Percentiles rank a stretch among this genome's conserved stretches.
These are phyloP conservation scores for Moelleriella libera DNA, from an alignment of 2,329 filamentous ascomycete species.

Conservation along the genomic window DNA sequence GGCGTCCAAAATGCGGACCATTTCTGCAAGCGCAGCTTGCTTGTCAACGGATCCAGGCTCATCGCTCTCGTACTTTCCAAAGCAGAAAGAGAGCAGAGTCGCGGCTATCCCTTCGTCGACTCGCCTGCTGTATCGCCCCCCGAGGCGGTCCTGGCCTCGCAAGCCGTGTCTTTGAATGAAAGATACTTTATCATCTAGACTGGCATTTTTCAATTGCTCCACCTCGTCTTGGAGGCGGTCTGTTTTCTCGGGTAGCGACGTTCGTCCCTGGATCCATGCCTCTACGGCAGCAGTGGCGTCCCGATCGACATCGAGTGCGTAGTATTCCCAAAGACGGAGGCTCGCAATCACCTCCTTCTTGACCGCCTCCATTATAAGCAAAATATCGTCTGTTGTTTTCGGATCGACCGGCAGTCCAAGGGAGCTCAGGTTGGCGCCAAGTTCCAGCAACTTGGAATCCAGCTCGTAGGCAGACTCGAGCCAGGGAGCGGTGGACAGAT, in stretches of 20 bases:
- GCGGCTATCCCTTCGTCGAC: conserved; percentile 59
- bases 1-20: conserved; percentile 58
- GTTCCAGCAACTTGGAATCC: conserved; percentile 51
- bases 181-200: conserved; percentile 36
- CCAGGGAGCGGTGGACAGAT: conserved; percentile 76
- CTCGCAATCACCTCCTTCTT: conserved; percentile 67
- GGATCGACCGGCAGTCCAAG: conserved; percentile 66
- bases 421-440: conserved; percentile 59
- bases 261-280: conserved; percentile 53
- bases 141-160: conserved; percentile 56
- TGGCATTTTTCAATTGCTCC: conserved; percentile 30
- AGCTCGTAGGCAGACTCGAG: conserved; percentile 49
- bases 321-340: conserved; percentile 86
- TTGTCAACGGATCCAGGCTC: conserved; percentile 28
- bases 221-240: conserved; percentile 19
- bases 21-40: conserved; percentile 35
- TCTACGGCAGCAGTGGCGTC: conserved; percentile 55
- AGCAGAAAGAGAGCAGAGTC: conserved; percentile 25
- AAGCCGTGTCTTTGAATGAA: conserved; percentile 59
- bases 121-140: conserved; percentile 61
- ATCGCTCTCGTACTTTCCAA: conserved; percentile 49
- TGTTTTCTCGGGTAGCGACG: conserved; percentile 35
- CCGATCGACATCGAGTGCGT: conserved; percentile 65
- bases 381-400: conserved; percentile 55
- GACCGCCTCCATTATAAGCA: conserved; percentile 70